Conservation (phyloP, 164 flowering plant species). For the Macadamia integrifolia region DNA sequence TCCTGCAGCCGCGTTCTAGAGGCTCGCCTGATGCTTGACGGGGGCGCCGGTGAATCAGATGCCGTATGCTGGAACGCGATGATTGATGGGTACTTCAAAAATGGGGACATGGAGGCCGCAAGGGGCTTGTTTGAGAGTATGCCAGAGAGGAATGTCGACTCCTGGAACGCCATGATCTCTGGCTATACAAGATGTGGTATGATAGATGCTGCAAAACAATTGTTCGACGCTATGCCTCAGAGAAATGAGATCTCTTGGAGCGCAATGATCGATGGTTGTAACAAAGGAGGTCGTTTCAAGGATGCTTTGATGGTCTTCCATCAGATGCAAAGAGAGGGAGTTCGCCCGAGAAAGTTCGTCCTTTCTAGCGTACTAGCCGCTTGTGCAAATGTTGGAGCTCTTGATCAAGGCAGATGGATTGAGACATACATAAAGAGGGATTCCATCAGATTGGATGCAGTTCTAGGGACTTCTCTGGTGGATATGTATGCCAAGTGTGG, state of each 20-base stretch:
- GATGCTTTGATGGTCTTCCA: constrained; percentile 42
- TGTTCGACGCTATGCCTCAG: constrained; percentile 37
- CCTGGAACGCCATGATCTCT: constrained; percentile 50
- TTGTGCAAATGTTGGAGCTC: constrained; percentile 40
- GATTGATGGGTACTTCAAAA: constrained; percentile 51
- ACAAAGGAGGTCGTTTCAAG: constrained; percentile 24
- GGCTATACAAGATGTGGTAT: constrained; percentile 36
- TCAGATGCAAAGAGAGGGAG: constrained; percentile 34
- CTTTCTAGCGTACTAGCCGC: constrained; percentile 37
- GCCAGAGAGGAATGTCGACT: constrained; percentile 26
- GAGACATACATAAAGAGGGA: constrained; percentile 27
- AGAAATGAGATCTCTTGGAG: constrained; percentile 61
- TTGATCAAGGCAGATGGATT: constrained; percentile 45
- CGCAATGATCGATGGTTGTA: constrained; percentile 56
- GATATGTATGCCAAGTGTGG: constrained; percentile 49
- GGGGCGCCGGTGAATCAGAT: constrained; percentile 22
- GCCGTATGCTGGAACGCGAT: constrained; percentile 46
- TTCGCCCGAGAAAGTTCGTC: constrained; percentile 24
- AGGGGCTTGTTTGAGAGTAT: constrained; percentile 28
- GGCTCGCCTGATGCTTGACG: constrained; percentile 33
- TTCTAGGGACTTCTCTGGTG: constrained; percentile 31
- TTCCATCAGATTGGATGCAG: constrained; percentile 21
- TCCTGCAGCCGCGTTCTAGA: constrained; percentile 24
- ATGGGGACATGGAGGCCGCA: constrained; percentile 36
- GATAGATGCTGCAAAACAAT: constrained; percentile 29